Evolutionary conservation across 139 green algal species (phyloP).

Genomic region (Coccomyxa sp.): DNA sequence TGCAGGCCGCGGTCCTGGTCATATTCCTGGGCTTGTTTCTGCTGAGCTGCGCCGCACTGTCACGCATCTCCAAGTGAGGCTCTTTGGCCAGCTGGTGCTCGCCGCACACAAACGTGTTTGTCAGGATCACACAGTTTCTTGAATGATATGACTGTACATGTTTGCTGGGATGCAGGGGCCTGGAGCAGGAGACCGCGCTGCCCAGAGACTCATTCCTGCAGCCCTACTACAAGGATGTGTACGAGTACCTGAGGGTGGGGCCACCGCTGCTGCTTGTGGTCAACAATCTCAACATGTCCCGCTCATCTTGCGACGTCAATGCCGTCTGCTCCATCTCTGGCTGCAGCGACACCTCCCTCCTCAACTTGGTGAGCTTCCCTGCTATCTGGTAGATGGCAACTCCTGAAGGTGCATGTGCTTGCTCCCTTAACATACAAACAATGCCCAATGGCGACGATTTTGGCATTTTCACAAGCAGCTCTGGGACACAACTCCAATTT

Average conservation of each 20-base stretch:
- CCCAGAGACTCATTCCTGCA: constrained; percentile 90
- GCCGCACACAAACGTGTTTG: neutral
- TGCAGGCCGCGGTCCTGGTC: constrained; percentile 48
- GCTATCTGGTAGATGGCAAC: no score
- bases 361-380: constrained; percentile 55
- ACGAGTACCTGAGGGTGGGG: constrained; percentile 72
- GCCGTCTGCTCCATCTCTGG: constrained; percentile 68
- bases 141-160: neutral
- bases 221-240: constrained; percentile 76
- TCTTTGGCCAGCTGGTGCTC: neutral
- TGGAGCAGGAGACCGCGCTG: constrained; percentile 86
- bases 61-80: constrained; percentile 33
- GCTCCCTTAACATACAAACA: neutral
- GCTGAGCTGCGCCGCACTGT: constrained; percentile 25
- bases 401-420: neutral
- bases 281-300: constrained; percentile 57
- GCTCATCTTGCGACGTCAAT: constrained; percentile 43
- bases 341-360: constrained; percentile 67
- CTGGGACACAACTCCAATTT: no score
- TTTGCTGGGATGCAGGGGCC: constrained; percentile 35
- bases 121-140: neutral
- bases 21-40: constrained; percentile 34
- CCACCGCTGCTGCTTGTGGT: constrained; percentile 85
- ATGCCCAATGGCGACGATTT: neutral
- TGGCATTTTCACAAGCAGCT: neutral